phyloP scores from a whole-genome alignment of 2,329 filamentous ascomycete species.

The Colletotrichum sp. region DNA sequence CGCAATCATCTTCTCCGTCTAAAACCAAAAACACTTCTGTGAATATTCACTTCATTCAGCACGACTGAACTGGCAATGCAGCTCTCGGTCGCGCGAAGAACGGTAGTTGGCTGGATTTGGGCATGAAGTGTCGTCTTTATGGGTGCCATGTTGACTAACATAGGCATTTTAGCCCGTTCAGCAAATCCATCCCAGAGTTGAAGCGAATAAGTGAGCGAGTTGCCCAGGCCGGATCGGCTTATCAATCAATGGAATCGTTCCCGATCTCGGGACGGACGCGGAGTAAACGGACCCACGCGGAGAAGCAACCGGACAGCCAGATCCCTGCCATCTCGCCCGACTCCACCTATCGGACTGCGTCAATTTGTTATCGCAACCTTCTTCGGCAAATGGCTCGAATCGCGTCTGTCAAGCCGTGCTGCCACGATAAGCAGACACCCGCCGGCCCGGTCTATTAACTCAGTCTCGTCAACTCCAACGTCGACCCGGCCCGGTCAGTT shows the following conservation, averaged over 20 bases:
- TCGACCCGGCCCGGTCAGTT: neutral
- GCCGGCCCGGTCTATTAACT: neutral
- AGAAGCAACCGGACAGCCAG: neutral
- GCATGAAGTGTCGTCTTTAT: neutral
- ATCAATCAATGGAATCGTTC: neutral
- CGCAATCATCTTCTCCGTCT: neutral
- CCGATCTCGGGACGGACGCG: neutral
- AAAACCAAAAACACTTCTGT: accelerated
- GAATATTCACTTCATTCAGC: neutral
- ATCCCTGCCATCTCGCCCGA: neutral
- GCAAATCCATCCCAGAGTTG: neutral
- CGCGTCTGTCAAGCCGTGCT: neutral
- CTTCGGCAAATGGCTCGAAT: neutral
- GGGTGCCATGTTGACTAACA: too few relatives aligned
- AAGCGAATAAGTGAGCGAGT: neutral
- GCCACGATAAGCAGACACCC: neutral
- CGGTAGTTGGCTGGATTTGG: neutral
- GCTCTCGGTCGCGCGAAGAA: neutral
- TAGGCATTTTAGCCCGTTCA: neutral
- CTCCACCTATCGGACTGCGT: neutral
- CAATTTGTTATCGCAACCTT: neutral
- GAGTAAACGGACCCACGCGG: neutral
- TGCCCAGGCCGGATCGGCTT: neutral
- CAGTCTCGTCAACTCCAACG: neutral
- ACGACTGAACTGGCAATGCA: neutral